A percentile compares a stretch with the other conserved stretches of the same genome.
These are phyloP conservation scores for Penicillium cinerascens DNA, from an alignment of 495 filamentous ascomycete genomes.

Conservation along the genomic window DNA sequence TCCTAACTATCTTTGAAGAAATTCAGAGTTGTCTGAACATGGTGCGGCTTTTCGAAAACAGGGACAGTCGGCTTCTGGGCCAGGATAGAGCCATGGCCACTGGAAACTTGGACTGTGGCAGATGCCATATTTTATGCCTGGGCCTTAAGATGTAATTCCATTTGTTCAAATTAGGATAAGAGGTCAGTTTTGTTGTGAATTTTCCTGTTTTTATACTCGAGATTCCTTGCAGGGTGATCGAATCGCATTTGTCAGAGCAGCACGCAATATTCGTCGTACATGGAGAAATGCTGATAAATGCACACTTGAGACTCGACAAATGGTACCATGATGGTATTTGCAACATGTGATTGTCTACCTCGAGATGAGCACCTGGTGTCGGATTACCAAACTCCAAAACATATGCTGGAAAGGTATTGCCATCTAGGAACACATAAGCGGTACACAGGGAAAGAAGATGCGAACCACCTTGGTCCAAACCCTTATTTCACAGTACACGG, in stretches of 20 bases:
- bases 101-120: constrained; percentile 38
- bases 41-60: constrained; percentile 27
- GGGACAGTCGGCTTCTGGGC: constrained; percentile 14
- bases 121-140: constrained; percentile 28
- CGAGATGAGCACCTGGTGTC: too few relatives aligned
- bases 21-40: constrained; percentile 56
- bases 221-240: constrained; percentile 16
- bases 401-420: too few relatives aligned
- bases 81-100: constrained; percentile 10
- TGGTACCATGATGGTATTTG: background rate
- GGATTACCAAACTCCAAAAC: too few relatives aligned
- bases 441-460: too few relatives aligned
- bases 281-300: constrained; percentile 30
- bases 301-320: background rate
- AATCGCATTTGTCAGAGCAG: constrained; percentile 32
- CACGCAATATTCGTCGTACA: constrained; percentile 32
- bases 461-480: too few relatives aligned
- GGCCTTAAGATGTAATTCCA: background rate
- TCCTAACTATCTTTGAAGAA: constrained; percentile 59
- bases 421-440: too few relatives aligned
- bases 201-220: constrained; percentile 8
- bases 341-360: background rate
- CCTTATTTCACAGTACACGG: too few relatives aligned
- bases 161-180: background rate
- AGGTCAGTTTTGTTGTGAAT: background rate